These are phyloP conservation scores for Podila verticillata DNA, from an alignment of 192 early-diverging fungal genomes.

Conservation along the genomic window DNA sequence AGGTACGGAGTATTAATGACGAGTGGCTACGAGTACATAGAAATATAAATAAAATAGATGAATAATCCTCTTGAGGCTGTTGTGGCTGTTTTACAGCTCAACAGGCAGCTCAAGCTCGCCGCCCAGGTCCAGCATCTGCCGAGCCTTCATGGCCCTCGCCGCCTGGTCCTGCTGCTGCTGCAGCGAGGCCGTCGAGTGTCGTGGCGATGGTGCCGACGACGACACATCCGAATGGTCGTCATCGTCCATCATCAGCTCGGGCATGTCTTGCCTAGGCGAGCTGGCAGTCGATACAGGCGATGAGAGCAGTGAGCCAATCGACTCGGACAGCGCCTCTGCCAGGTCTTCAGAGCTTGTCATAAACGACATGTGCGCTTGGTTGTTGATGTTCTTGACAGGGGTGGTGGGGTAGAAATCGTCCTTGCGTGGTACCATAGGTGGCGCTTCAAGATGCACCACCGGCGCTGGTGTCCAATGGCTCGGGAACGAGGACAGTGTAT, in stretches of 20 bases:
- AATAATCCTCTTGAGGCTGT: not conserved
- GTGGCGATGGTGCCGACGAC: conserved; percentile 35
- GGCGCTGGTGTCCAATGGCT: not conserved
- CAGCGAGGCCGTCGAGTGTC: conserved; percentile 40
- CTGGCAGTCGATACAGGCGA: not conserved
- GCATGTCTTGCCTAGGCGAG: conserved; percentile 26
- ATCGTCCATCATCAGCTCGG: conserved; percentile 36
- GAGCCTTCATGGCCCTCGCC: not conserved
- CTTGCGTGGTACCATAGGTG: conserved; percentile 27
- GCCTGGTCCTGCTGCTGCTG: not conserved
- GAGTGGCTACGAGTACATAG: not conserved
- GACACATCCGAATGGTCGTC: conserved; percentile 22
- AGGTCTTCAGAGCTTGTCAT: conserved; percentile 32
- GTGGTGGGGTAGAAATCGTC: conserved; percentile 16
- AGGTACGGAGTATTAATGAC: no score
- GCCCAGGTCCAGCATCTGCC: not conserved
- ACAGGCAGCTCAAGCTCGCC: not conserved
- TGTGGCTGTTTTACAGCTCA: not conserved
- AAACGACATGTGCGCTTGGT: conserved; percentile 18
- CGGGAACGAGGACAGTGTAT: conserved; percentile 13
- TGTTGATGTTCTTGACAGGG: conserved; percentile 1
- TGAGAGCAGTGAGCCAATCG: conserved; percentile 29
- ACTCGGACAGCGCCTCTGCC: conserved; percentile 36
- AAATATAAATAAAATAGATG: not conserved
- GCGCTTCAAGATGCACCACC: not conserved